These are phyloP conservation scores for Arctostaphylos glauca DNA, from an alignment of 148 eudicot genomes.

Conservation along the genomic window DNA sequence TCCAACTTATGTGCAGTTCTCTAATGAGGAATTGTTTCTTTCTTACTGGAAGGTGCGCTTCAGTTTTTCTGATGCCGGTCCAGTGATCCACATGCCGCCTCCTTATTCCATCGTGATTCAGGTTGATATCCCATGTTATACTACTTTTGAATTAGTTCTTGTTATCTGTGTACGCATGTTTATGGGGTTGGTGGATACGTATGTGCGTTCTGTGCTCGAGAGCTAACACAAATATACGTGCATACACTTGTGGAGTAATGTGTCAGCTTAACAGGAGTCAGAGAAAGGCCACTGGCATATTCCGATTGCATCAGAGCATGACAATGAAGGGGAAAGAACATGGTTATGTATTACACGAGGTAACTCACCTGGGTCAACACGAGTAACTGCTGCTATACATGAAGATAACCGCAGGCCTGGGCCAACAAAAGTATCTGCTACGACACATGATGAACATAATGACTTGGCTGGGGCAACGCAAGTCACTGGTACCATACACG, in stretches of 20 bases:
- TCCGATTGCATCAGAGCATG: slow-evolving; percentile 66
- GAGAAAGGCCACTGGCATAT: slow-evolving; percentile 88
- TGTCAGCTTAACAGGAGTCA: slow-evolving; percentile 57
- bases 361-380: slow-evolving; percentile 26
- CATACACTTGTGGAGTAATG: neutral
- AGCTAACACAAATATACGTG: neutral
- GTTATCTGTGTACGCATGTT: neutral
- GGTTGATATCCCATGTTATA: slow-evolving; percentile 35
- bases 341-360: slow-evolving; percentile 78
- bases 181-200: neutral
- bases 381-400: slow-evolving; percentile 19
- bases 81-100: slow-evolving; percentile 86
- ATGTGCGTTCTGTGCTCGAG: neutral
- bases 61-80: slow-evolving; percentile 69
- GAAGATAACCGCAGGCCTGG: neutral
- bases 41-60: slow-evolving; percentile 62
- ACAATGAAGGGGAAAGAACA: slow-evolving; percentile 58
- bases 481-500: neutral
- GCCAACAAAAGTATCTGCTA: neutral
- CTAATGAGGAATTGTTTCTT: slow-evolving; percentile 10
- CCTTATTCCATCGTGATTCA: slow-evolving; percentile 87
- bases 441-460: neutral
- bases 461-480: neutral
- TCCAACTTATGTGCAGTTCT: neutral
- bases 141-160: slow-evolving; percentile 1